Conservation (phyloP, 805 yeast species). For the Cyberlindnera japonica region DNA sequence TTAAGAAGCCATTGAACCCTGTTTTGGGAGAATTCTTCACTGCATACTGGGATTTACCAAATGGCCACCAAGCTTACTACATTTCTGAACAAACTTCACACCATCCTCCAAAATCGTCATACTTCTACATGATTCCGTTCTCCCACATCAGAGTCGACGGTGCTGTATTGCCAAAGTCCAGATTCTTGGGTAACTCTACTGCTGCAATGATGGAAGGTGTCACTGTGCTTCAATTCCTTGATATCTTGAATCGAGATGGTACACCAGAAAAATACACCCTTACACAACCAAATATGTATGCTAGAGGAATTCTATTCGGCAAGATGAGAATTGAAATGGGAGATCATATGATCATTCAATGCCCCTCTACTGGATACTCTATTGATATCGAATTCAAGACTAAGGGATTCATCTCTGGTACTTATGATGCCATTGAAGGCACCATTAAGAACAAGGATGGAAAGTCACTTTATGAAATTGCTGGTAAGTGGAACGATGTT, state of each 20-base stretch:
- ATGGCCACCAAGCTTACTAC: slow-evolving; percentile 71
- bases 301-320: slow-evolving; percentile 90
- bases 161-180: slow-evolving; percentile 77
- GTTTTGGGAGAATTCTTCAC: slow-evolving; percentile 88
- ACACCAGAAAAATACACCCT: slow-evolving; percentile 68
- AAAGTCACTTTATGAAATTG: slow-evolving; percentile 56
- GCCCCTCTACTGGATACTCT: slow-evolving; percentile 51
- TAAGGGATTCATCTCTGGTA: slow-evolving; percentile 90
- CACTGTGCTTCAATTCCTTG: slow-evolving; percentile 66
- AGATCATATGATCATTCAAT: slow-evolving; percentile 78
- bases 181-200: slow-evolving; percentile 90
- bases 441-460: slow-evolving; percentile 47
- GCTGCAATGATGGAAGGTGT: slow-evolving; percentile 97
- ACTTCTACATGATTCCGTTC: slow-evolving; percentile 83
- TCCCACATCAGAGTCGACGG: slow-evolving; percentile 85
- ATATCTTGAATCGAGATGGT: slow-evolving; percentile 45
- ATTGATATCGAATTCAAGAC: slow-evolving; percentile 92
- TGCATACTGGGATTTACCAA: slow-evolving; percentile 88
- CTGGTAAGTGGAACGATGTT: slow-evolving; percentile 93
- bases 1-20: slow-evolving; percentile 94
- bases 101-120: slow-evolving; percentile 97
- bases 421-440: slow-evolving; percentile 88
- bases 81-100: slow-evolving; percentile 94
- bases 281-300: slow-evolving; percentile 95
- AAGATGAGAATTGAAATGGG: slow-evolving; percentile 87